Conservation (phyloP, 345 rosid genomes). For the Arabis hirsuta region DNA sequence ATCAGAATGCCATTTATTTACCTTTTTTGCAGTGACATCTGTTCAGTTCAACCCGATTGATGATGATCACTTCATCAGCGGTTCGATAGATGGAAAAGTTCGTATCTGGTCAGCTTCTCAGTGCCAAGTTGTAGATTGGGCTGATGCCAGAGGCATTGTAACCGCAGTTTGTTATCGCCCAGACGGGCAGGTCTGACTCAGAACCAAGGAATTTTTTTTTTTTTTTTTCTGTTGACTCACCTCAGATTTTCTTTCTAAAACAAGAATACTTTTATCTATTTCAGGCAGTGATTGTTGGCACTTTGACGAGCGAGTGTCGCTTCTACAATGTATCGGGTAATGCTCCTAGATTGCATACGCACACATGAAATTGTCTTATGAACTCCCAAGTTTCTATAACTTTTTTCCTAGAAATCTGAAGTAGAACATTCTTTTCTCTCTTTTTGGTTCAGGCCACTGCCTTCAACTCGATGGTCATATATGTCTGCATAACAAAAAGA, state of each 20-base stretch:
- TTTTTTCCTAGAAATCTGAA: background rate
- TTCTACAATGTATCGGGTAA: conserved; percentile 63
- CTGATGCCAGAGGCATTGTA: conserved; percentile 66
- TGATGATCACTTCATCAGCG: conserved; percentile 74
- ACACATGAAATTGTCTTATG: background rate
- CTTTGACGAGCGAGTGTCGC: conserved; percentile 60
- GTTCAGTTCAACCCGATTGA: conserved; percentile 85
- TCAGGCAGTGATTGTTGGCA: conserved; percentile 62
- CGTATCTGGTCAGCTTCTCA: conserved; percentile 74
- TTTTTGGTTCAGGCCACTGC: conserved; percentile 54
- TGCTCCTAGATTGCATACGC: background rate
- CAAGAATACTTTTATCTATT: background rate
- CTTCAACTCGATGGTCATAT: conserved; percentile 78
- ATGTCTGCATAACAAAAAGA: conserved; percentile 71
- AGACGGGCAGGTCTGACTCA: conserved; percentile 70
- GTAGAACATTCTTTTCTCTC: background rate
- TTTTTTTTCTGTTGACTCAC: background rate
- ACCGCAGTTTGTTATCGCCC: conserved; percentile 89
- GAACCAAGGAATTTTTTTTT: background rate
- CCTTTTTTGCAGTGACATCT: conserved; percentile 64
- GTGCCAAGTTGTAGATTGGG: conserved; percentile 85
- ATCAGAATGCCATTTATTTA: background rate
- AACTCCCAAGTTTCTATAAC: background rate
- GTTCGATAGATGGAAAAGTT: conserved; percentile 88
- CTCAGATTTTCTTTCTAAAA: conserved; percentile 5